A percentile compares a stretch with the other conserved stretches of the same genome.
phyloP scores from a whole-genome alignment of 225 moss, liverwort and hornwort species.

The Neckera pumila region DNA sequence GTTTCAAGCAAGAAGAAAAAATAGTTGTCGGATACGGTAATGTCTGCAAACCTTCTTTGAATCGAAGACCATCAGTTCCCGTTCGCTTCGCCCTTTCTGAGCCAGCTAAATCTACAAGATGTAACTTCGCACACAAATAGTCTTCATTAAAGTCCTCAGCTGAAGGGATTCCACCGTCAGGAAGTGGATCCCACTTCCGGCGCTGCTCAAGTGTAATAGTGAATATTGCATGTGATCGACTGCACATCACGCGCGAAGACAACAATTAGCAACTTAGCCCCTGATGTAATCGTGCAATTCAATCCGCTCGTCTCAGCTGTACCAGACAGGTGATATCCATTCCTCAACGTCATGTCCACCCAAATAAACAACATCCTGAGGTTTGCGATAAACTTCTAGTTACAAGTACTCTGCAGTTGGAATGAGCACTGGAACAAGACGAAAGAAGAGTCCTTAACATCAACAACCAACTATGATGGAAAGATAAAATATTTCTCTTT shows the following conservation, averaged over 20 bases:
- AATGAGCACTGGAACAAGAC: neutral
- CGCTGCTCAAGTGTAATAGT: conserved; percentile 91
- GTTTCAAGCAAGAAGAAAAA: neutral
- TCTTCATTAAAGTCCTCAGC: conserved; percentile 73
- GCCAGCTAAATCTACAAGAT: conserved; percentile 94
- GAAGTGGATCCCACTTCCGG: conserved; percentile 71
- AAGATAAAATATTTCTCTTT: neutral
- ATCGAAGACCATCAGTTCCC: conserved; percentile 50
- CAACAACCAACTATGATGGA: neutral
- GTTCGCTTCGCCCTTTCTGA: conserved; percentile 79
- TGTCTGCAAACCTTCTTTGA: conserved; percentile 65
- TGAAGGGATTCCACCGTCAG: conserved; percentile 39
- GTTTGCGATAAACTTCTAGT: neutral
- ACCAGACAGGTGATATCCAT: neutral
- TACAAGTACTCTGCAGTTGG: neutral
- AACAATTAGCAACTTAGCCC: neutral
- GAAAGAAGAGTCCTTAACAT: neutral
- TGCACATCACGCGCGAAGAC: conserved; percentile 12
- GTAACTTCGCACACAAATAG: conserved; percentile 87
- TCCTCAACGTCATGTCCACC: neutral
- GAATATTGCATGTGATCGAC: conserved; percentile 97
- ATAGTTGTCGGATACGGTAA: neutral
- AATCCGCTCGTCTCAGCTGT: neutral
- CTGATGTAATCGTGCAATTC: neutral
- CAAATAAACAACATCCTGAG: neutral